phyloP scores from a whole-genome alignment of 139 green algal species.

The Helicosporidium sp. region DNA sequence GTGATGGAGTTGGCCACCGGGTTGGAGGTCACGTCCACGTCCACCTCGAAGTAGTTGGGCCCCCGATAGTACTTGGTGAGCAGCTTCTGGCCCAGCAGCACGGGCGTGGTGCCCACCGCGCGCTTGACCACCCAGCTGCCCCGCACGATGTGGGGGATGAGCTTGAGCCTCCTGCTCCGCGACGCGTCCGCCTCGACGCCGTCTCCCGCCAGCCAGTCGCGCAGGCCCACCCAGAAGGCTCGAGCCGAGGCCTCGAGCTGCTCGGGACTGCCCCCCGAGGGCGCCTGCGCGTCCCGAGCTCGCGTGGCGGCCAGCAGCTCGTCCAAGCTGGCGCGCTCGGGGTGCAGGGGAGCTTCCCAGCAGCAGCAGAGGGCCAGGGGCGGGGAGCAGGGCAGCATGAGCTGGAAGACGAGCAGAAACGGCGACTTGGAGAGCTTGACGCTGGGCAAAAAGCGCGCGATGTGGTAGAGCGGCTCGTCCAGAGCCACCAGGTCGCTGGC shows the following conservation, averaged over 20 bases:
- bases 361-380: constrained; percentile 11
- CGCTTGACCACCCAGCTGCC: constrained; percentile 49
- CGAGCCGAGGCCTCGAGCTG: constrained; percentile 8
- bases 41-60: constrained; percentile 30
- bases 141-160: constrained; percentile 39
- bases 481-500: constrained; percentile 32
- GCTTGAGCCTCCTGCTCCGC: constrained; percentile 35
- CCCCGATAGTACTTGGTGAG: constrained; percentile 26
- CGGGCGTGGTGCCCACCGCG: constrained; percentile 38
- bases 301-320: too few species aligned
- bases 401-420: constrained; percentile 43
- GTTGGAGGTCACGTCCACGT: constrained; percentile 30
- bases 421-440: constrained; percentile 17
- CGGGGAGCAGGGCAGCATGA: constrained; percentile 39
- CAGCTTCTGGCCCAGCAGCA: constrained; percentile 47
- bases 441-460: constrained; percentile 27
- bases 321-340: constrained; percentile 7
- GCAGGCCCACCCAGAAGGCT: constrained; percentile 12
- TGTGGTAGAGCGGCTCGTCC: constrained; percentile 28
- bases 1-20: constrained; percentile 23
- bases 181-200: constrained; percentile 17
- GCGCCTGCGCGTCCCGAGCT: too few species aligned
- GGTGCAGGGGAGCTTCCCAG: constrained; percentile 24
- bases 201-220: constrained; percentile 21
- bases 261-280: constrained; percentile 6